phyloP scores from a whole-genome alignment of 345 rosid genomes.

The Alliaria petiolata region DNA sequence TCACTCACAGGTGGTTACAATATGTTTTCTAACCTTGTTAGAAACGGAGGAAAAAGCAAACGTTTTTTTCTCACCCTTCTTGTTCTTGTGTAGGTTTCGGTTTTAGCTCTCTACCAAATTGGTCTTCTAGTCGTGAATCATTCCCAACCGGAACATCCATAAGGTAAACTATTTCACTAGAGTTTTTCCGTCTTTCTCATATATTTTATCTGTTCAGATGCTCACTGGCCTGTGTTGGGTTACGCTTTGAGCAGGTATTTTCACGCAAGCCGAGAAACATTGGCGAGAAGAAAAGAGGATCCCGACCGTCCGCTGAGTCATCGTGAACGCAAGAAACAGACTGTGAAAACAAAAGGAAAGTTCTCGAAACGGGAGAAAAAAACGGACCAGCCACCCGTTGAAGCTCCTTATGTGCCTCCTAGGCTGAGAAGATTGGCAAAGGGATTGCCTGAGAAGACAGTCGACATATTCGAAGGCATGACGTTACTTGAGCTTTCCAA shows the following conservation, averaged over 20 bases:
- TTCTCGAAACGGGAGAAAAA: conserved; percentile 48
- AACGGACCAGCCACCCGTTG: conserved; percentile 53
- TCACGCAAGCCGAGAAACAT: conserved; percentile 51
- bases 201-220: background rate
- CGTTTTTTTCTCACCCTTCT: background rate
- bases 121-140: conserved; percentile 3
- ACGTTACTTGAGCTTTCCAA: conserved; percentile 71
- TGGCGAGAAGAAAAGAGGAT: conserved; percentile 46
- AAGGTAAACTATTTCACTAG: conserved; percentile 21
- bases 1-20: background rate
- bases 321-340: conserved; percentile 41
- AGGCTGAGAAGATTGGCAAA: conserved; percentile 48
- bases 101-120: conserved; percentile 12
- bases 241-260: conserved; percentile 43
- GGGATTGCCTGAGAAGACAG: conserved; percentile 49
- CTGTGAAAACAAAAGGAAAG: conserved; percentile 44
- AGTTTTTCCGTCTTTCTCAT: background rate
- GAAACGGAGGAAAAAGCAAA: background rate
- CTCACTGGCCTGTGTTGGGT: background rate
- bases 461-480: conserved; percentile 89
- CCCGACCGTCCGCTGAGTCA: conserved; percentile 47
- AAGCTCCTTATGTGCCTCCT: conserved; percentile 73
- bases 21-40: background rate
- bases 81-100: conserved; percentile 12
- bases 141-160: conserved; percentile 6